Conservation (phyloP, 2,329 filamentous ascomycete species). For the Monilinia fructigena region DNA sequence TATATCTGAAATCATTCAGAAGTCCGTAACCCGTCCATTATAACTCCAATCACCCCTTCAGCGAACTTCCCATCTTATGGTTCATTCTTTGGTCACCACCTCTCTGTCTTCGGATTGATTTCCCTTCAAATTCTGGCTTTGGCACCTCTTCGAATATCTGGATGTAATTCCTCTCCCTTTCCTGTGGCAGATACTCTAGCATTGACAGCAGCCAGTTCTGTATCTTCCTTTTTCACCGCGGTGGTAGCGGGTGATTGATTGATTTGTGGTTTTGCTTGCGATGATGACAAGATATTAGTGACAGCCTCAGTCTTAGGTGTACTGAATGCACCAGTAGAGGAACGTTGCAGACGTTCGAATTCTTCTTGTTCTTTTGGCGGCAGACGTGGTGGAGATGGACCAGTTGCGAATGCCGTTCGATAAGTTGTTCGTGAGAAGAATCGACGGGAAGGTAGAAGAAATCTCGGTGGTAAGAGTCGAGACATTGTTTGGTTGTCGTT, state of each 20-base stretch:
- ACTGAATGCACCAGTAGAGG: slow-evolving; percentile 74
- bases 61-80: slow-evolving; percentile 75
- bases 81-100: slow-evolving; percentile 96
- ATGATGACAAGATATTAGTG: slow-evolving; percentile 34
- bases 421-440: slow-evolving; percentile 34
- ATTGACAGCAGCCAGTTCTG: slow-evolving; percentile 38
- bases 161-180: slow-evolving; percentile 64
- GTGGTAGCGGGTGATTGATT: slow-evolving; percentile 48
- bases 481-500: slow-evolving; percentile 31
- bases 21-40: slow-evolving; percentile 93
- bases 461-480: slow-evolving; percentile 33
- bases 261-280: slow-evolving; percentile 42
- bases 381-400: slow-evolving; percentile 78
- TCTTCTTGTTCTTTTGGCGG: slow-evolving; percentile 86
- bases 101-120: slow-evolving; percentile 88
- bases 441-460: slow-evolving; percentile 35
- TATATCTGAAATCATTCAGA: slow-evolving; percentile 45
- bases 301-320: slow-evolving; percentile 48
- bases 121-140: slow-evolving; percentile 93
- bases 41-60: slow-evolving; percentile 76
- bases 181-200: slow-evolving; percentile 53
- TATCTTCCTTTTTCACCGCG: slow-evolving; percentile 30
- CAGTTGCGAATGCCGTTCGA: slow-evolving; percentile 46
- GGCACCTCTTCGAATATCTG: slow-evolving; percentile 74
- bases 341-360: slow-evolving; percentile 80